phyloP scores from a whole-genome alignment of 345 rosid genomes.

The Kandelia obovata region DNA sequence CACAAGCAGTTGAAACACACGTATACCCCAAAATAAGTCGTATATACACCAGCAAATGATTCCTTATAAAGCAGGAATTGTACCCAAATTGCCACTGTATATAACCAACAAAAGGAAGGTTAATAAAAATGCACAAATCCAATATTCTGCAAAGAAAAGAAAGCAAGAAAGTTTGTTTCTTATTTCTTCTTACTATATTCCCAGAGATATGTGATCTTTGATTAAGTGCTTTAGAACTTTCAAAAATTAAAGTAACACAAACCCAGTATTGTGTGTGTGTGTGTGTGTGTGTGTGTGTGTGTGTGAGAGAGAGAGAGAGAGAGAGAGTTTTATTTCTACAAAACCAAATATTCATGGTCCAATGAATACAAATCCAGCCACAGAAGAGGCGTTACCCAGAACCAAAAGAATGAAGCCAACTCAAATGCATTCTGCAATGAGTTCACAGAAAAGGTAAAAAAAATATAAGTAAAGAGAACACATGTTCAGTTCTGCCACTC shows the following conservation, averaged over 20 bases:
- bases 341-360: slow-evolving; percentile 6
- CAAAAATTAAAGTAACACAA: too few species aligned
- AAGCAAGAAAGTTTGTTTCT: not conserved
- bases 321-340: not conserved
- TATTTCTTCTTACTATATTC: not conserved
- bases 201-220: not conserved
- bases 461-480: not conserved
- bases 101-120: slow-evolving; percentile 16
- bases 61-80: slow-evolving; percentile 76
- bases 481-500: slow-evolving; percentile 18
- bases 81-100: slow-evolving; percentile 96
- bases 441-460: not conserved
- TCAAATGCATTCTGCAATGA: slow-evolving; percentile 84
- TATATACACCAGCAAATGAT: slow-evolving; percentile 65
- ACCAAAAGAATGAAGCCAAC: slow-evolving; percentile 94
- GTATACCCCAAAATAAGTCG: slow-evolving; percentile 80
- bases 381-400: slow-evolving; percentile 65
- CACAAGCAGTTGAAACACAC: not conserved
- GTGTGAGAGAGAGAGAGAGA: too few species aligned
- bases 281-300: too few species aligned
- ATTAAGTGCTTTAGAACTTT: not conserved
- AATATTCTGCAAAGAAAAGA: not conserved
- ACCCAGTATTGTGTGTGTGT: too few species aligned
- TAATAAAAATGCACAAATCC: slow-evolving; percentile 4
- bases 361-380: slow-evolving; percentile 15